Evolutionary conservation across 2,329 filamentous ascomycete species (phyloP), one percentile per base, ranked within the genome.

Genomic region (Pseudogymnoascus sp.): DNA sequence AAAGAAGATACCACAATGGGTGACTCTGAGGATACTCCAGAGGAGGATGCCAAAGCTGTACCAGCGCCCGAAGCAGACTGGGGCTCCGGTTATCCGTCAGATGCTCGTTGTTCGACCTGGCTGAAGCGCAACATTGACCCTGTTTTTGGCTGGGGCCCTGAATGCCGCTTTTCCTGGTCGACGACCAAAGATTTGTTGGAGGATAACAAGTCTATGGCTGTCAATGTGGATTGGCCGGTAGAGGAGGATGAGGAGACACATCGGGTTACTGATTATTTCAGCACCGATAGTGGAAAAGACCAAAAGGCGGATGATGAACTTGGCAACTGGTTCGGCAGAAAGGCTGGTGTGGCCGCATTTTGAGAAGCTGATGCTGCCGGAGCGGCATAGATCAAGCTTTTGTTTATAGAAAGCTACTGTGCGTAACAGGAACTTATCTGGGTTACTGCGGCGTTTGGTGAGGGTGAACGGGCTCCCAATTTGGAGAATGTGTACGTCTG

Each of bases 91-190:
- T 99, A 99, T 72, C 94, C 94, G 0, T 91, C 89, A 1, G 94
- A 99, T 74, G 86, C 81, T 18, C 83, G 89, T 64, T 96, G 92
- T 68, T 84, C 88, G 1, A 74, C 76, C 20, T 99, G 94, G 93
- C 73, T 99, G 71, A 89, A 86, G 75, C 78, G 77, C 38, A 94
- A 93, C 66, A 93, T 97, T 86, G 87, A 99, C 70, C 90, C 90
- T 2, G 76, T 97, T 1, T 99, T 97, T 77, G 94, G 94, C 12
- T 99, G 94, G 93, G 92, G 93, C 0, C 83, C 83, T 22, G 92
- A 97, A 75, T 96, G 91, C 72, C 82, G 94, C 4, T 97, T 97
- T 71, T 96, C 92, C 70, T 99, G 94, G 94, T 89, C 89, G 0
- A 97, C 94, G 0, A 89, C 89, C 1, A 97, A 95, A 76, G 92